Conservation (phyloP, 2,329 filamentous ascomycete species). For the Coniochaeta prunicola region DNA sequence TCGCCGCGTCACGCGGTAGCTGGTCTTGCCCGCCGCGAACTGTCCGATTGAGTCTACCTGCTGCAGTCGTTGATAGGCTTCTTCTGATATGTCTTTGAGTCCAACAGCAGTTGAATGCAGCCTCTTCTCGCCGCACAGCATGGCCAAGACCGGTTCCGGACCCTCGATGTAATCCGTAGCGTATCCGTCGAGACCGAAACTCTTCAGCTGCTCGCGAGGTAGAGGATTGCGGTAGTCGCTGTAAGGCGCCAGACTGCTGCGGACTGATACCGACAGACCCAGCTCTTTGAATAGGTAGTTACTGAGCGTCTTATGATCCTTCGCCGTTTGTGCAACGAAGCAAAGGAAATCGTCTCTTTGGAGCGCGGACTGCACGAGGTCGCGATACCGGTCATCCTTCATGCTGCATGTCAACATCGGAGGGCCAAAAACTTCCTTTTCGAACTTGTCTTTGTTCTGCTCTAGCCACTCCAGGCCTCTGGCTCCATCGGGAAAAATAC, state of each 20-base stretch:
- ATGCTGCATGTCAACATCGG: constrained; percentile 74
- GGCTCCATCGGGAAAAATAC: constrained; percentile 54
- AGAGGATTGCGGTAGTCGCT: constrained; percentile 48
- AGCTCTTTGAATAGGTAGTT: constrained; percentile 55
- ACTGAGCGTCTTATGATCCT: constrained; percentile 69
- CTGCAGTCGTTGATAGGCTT: constrained; percentile 61
- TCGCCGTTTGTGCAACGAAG: constrained; percentile 68
- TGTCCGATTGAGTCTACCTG: constrained; percentile 49
- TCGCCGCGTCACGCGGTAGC: constrained; percentile 61
- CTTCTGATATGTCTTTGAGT: constrained; percentile 53
- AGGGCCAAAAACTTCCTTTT: constrained; percentile 72
- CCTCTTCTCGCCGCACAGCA: constrained; percentile 70
- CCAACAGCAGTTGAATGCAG: constrained; percentile 64
- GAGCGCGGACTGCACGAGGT: constrained; percentile 46
- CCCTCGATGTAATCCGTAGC: constrained; percentile 73
- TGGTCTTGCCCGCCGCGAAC: constrained; percentile 63
- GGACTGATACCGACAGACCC: constrained; percentile 65
- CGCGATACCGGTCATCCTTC: constrained; percentile 60
- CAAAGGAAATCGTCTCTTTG: constrained; percentile 47
- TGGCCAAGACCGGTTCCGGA: constrained; percentile 75
- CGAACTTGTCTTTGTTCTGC: constrained; percentile 60
- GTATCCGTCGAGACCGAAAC: constrained; percentile 69
- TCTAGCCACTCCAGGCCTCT: constrained; percentile 78
- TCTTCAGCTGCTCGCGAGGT: constrained; percentile 43
- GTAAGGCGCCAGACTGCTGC: constrained; percentile 50